Evolutionary conservation across 352 stramenopile genomes (phyloP).

Genomic region (Peronospora tabacina): DNA sequence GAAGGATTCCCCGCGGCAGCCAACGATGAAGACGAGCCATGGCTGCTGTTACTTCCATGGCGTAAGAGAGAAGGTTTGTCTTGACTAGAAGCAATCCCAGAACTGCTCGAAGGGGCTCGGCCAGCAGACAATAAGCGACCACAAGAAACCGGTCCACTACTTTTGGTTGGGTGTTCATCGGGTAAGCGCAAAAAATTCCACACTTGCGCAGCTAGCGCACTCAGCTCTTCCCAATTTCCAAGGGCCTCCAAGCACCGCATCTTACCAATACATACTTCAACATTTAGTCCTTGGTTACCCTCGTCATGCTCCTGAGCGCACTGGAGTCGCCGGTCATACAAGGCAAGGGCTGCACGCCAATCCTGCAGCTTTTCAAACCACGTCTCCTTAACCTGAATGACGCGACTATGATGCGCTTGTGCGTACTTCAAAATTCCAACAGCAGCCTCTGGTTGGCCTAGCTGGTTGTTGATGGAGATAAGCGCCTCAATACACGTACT

Average conservation of each 20-base stretch:
- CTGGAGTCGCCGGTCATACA: conserved; percentile 82
- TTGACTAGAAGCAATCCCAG: conserved; percentile 6
- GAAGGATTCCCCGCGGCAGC: conserved; percentile 8
- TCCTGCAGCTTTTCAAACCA: conserved; percentile 98
- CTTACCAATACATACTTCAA: conserved; percentile 93
- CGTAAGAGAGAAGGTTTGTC: conserved; percentile 15
- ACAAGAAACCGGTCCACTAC: conserved; percentile 4
- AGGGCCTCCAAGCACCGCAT: conserved; percentile 96
- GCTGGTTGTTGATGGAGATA: conserved; percentile 98
- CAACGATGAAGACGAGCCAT: conserved; percentile 29
- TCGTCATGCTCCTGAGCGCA: conserved; percentile 18
- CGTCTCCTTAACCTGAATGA: conserved; percentile 89
- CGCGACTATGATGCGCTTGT: conserved; percentile 66
- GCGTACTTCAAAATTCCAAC: conserved; percentile 95
- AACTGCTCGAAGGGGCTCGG: conserved; percentile 4
- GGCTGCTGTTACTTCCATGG: conserved; percentile 29
- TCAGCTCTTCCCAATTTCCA: conserved; percentile 92
- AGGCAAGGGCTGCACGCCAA: conserved; percentile 91
- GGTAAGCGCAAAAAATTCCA: conserved; percentile 34
- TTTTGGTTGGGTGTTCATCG: conserved; percentile 11
- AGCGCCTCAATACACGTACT: conserved; percentile 95
- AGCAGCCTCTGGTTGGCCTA: conserved; percentile 93
- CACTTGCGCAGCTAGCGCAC: conserved; percentile 79
- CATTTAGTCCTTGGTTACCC: conserved; percentile 42
- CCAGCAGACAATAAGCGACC: conserved; percentile 16